Evolutionary conservation across 23 red algal species (phyloP).

Genomic region (Cyanidiococcus yangmingshanensis): DNA sequence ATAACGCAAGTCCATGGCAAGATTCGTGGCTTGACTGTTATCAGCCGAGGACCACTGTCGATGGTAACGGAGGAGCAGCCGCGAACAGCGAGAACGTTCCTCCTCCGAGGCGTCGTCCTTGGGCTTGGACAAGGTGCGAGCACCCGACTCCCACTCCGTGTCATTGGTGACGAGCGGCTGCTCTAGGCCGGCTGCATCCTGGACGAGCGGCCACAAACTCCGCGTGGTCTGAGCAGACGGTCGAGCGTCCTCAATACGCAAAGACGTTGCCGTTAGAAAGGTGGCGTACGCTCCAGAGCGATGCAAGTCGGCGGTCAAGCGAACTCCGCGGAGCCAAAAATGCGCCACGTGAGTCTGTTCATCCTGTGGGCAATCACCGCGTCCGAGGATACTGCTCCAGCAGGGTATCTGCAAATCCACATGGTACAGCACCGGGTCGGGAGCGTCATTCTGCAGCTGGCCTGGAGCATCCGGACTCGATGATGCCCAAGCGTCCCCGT

Average conservation of each 20-base stretch:
- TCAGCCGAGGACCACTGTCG: not conserved
- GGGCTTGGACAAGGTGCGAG: not conserved
- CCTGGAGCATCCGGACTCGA: no score
- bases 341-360: not conserved
- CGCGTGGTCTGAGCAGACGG: not conserved
- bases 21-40: not conserved
- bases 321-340: not conserved
- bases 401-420: not conserved
- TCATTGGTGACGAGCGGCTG: not conserved
- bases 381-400: not conserved
- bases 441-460: not conserved
- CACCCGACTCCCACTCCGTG: not conserved
- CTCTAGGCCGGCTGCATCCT: not conserved
- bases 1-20: conserved; percentile 4
- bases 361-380: not conserved
- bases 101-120: not conserved
- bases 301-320: not conserved
- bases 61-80: not conserved
- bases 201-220: not conserved
- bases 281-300: not conserved
- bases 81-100: not conserved
- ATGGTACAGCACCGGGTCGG: conserved; percentile 7
- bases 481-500: no score
- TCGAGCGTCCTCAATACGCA: conserved; percentile 10
- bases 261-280: not conserved